Base-by-base conservation (phyloP, 1,284 basidiomycete genomes). In the Ganoderma boninense region DNA sequence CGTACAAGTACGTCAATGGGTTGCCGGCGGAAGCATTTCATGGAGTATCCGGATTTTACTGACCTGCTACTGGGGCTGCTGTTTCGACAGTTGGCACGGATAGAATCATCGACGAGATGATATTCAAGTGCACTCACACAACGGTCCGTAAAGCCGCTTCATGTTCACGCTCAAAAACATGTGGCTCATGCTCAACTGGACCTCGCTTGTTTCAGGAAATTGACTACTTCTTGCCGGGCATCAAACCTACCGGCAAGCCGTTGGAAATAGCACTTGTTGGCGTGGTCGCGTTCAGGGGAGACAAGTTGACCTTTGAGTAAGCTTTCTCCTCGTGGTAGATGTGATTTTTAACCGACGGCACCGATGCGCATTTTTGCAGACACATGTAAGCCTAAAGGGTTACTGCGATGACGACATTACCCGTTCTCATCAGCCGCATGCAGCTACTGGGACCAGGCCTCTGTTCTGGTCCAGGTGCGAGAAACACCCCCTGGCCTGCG, bases 231-330 rank as follows among this genome's bases (percentile, higher is more conserved):
- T 76, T 86, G 18, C 86, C 85, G 4, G 85, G 85, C 23, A 75
- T 88, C 29, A 82, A 84, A 46, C 85, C 87, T 26, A 87, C 85
- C 0, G 83, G 83, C 32, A 85, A 82, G 69, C 75, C 78, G 7
- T 74, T 87, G 38, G 81, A 84, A 66, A 81, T 87, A 3, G 85
- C 87, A 0, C 78, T 88, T 70, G 85, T 87, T n/a, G 85, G 85
- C 10, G 80, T 88, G 16, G 81, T 87, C 23, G 86, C 85, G 29
- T 85, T 89, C 67, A 80, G 85, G 67, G 87, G 87, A 10, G 86
- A 88, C 74, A 85, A 86, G 71, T 75, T 87, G 46, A 85, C 84
- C 56, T 87, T 88, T 74, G 86, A 88, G 83, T 86, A 78, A 69
- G 86, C 80, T 11, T 32, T 13, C 1, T 23, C 26, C 16, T 40